Evolutionary conservation across 1,139 yeast species (phyloP), one percentile per base, ranked within the genome.

Genomic region (Wickerhamomyces sp.): DNA sequence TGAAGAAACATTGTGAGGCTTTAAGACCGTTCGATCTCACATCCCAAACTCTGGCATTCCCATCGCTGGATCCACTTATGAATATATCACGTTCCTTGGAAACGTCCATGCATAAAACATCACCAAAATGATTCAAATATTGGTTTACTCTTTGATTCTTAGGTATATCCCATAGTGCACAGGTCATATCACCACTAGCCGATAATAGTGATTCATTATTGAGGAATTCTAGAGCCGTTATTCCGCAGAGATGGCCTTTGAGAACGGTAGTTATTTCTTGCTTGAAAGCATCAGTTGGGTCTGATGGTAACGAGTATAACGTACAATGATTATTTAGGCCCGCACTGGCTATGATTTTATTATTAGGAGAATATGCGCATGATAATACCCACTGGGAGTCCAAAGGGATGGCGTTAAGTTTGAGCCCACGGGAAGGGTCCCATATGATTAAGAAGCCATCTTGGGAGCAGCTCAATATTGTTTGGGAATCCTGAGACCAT

Each of bases 391-490:
- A 89, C 34, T 81, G 81, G 41, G 83, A 84, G 42, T 81, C 84
- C 42, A 82, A 61, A 7, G 76, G 72, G 15, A 89, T 76, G 1
- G 89, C 89, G 45, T 81, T 78, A 41, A 74, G 70, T 56, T 90
- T 90, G 49, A 74, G 67, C 3, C 92, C 92, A 1, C 87, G 76
- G 3, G 74, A 66, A 0, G 89, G 73, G 58, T 89, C 92, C 97
- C 97, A 90, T 24, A 88, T 61, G 35, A 90, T 70, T 68, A 88
- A 70, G 55, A 77, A 84, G 3, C 96, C 96, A 61, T 90, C 97
- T 57, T 87, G 96, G 26, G 94, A 81, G 0, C 89, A 88, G 33
- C 89, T 78, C 10, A 88, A 63, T 3, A 90, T 57, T 31, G 68
- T 70, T 31, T 65, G 61, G 14, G 86, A 76, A 52, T 84, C 82